Percentiles rank a stretch among this genome's conserved stretches.
These are phyloP conservation scores for Sphagnum magellanicum DNA, from an alignment of 228 moss, liverwort and hornwort species.

Conservation along the genomic window DNA sequence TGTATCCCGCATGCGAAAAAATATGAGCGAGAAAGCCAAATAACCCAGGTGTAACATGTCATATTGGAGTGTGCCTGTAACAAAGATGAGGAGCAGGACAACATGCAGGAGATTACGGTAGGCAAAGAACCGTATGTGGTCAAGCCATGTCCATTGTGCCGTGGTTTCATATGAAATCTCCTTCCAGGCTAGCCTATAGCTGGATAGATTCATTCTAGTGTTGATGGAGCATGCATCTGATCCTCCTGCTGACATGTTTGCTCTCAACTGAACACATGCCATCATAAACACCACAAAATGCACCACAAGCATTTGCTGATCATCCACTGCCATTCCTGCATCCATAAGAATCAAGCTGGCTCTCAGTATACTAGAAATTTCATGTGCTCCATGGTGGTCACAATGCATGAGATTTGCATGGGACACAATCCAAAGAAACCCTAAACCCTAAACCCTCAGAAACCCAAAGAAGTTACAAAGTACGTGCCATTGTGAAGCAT, in stretches of 20 bases:
- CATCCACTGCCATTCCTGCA: slow-evolving; percentile 36
- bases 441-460: not conserved
- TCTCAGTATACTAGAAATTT: too few species aligned
- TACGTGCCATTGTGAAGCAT: not conserved
- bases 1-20: slow-evolving; percentile 38
- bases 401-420: too few species aligned
- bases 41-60: slow-evolving; percentile 39
- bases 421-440: not conserved
- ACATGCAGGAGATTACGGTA: slow-evolving; percentile 34
- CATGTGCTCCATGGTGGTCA: too few species aligned
- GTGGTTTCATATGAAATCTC: slow-evolving; percentile 48
- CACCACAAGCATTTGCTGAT: slow-evolving; percentile 29
- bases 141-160: slow-evolving; percentile 39
- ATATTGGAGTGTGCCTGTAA: slow-evolving; percentile 38
- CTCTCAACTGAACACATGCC: slow-evolving; percentile 30
- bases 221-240: slow-evolving; percentile 19
- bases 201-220: slow-evolving; percentile 21
- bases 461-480: too few species aligned
- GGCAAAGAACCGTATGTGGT: slow-evolving; percentile 35
- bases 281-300: slow-evolving; percentile 33
- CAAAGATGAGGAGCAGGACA: slow-evolving; percentile 26
- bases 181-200: slow-evolving; percentile 37
- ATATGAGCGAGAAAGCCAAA: slow-evolving; percentile 35
- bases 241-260: slow-evolving; percentile 25
- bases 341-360: not conserved